Conservation (phyloP, 192 early-diverging fungal genomes). For the Podochytrium sp. region DNA sequence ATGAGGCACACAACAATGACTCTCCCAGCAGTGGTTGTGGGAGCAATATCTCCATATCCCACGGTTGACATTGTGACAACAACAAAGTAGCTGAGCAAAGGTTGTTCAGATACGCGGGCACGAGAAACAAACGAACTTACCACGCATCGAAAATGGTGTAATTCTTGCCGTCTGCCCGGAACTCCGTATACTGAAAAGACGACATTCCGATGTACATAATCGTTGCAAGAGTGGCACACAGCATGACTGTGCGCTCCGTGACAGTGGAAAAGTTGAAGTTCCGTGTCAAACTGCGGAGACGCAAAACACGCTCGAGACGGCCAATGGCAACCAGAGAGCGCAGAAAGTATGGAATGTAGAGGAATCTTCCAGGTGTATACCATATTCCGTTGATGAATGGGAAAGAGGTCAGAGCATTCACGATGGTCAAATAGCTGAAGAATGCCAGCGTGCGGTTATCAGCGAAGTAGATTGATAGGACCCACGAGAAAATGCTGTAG, state of each 20-base stretch:
- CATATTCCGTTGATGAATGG: conserved; percentile 58
- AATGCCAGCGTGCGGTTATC: conserved; percentile 30
- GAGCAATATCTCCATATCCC: conserved; percentile 74
- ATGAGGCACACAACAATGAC: conserved; percentile 67
- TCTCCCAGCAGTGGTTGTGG: conserved; percentile 54
- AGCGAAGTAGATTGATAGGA: not conserved
- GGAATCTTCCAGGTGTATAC: conserved; percentile 45
- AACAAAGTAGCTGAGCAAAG: conserved; percentile 59
- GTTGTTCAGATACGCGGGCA: not conserved
- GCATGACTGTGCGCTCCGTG: conserved; percentile 55
- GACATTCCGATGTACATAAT: conserved; percentile 66
- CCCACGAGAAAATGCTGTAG: conserved; percentile 11
- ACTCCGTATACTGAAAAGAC: conserved; percentile 65
- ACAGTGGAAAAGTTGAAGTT: conserved; percentile 35
- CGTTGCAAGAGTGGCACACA: conserved; percentile 54
- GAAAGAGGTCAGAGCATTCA: conserved; percentile 54
- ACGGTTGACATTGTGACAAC: conserved; percentile 74
- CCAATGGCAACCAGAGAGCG: conserved; percentile 58
- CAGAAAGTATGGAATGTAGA: conserved; percentile 70
- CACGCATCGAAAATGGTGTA: conserved; percentile 23
- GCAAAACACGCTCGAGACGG: conserved; percentile 59
- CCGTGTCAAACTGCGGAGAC: conserved; percentile 39
- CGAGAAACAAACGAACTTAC: conserved; percentile 20
- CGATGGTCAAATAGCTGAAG: conserved; percentile 50
- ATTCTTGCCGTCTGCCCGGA: conserved; percentile 43